Evolutionary conservation across 148 eudicot species (phyloP), one percentile per base, ranked within the genome.

Genomic region (Diospyros kaki): DNA sequence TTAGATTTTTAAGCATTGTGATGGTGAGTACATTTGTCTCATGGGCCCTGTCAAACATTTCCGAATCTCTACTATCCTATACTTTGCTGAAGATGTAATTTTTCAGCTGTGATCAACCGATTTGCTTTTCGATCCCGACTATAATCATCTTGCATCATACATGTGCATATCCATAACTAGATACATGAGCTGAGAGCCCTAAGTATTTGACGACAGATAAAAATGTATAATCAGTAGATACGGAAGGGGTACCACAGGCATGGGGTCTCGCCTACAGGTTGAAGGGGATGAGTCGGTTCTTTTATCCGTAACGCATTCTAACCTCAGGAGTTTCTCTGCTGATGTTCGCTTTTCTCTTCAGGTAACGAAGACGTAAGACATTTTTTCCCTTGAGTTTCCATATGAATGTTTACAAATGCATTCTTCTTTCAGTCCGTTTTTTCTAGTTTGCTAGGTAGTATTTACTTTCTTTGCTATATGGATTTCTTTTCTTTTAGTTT

Each of bases 261-360:
- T 90, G 93, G 86, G 83, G 3, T 83, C 87, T 43, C 79, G 70
- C 65, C 80, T 93, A 84, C 97, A 90, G 74, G 68, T 90, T 72
- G 81, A 84, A 43, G 91, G 88, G 70, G 98, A 88, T 53, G 98
- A 92, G 39, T 89, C 89, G 2, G 96, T 94, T 63, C 76, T 86
- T 28, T 72, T 92, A 66, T 83, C 80, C 7, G 77, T 92, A 6
- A 90, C 98, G 18, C 98, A 94, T 83, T 92, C 97, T 58, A 94
- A 94, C 75, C 79, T 94, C 68, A 90, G 89, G 83, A 85, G 86
- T 73, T 95, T 95, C 75, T 82, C 87, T 58, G 77, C 94, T 51
- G 96, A 95, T 78, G 74, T 87, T 79, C 91, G 96, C 40, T 86
- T 95, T 77, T 86, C 94, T 41, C 90, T 89, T 77, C 87, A 89